phyloP scores from a whole-genome alignment of 495 filamentous ascomycete species.

The Lepraria neglecta region DNA sequence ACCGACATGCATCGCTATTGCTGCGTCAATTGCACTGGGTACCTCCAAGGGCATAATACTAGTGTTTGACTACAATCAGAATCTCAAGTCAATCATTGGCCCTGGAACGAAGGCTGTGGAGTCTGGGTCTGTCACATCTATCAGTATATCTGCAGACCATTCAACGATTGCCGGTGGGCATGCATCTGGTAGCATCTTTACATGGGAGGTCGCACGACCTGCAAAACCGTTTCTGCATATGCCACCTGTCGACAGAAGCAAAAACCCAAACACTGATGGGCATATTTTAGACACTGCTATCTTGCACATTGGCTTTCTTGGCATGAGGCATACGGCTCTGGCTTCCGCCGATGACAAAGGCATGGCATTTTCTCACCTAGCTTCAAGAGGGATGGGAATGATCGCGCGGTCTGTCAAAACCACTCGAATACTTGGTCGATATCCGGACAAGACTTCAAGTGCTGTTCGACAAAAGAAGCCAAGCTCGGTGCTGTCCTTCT shows the following conservation, averaged over 20 bases:
- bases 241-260: conserved; percentile 60
- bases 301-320: conserved; percentile 90
- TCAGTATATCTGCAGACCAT: conserved; percentile 91
- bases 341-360: conserved; percentile 93
- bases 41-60: conserved; percentile 91
- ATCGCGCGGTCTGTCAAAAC: conserved; percentile 82
- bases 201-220: conserved; percentile 81
- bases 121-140: conserved; percentile 76
- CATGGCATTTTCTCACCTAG: conserved; percentile 97
- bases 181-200: conserved; percentile 86
- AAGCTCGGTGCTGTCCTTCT: conserved; percentile 90
- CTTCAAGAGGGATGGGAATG: conserved; percentile 81
- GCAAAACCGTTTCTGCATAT: conserved; percentile 86
- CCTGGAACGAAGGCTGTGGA: conserved; percentile 93
- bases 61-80: conserved; percentile 96
- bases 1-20: conserved; percentile 84
- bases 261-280: conserved; percentile 67
- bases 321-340: conserved; percentile 89
- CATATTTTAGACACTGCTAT: conserved; percentile 71
- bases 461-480: conserved; percentile 70
- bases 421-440: conserved; percentile 83
- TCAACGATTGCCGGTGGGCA: conserved; percentile 86
- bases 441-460: conserved; percentile 57
- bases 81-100: conserved; percentile 84
- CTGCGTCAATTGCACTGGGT: conserved; percentile 82